Conservation (phyloP, 106 monocot genomes). For the Posidonia australis region DNA sequence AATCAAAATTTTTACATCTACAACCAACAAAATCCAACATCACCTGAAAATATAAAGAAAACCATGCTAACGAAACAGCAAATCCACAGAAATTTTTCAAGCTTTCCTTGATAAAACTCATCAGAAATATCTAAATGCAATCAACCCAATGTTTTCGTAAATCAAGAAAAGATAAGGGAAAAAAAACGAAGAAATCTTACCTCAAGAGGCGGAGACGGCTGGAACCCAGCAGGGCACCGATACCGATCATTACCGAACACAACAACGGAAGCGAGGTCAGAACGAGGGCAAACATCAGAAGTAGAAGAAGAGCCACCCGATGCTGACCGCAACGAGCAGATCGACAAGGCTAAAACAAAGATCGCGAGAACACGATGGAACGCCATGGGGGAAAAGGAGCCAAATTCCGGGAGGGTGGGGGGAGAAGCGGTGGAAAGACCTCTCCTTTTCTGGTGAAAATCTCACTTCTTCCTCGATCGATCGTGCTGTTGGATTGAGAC, state of each 20-base stretch:
- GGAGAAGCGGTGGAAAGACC: too few relatives aligned
- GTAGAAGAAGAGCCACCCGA: neutral
- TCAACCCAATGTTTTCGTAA: too few relatives aligned
- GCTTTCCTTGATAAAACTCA: neutral
- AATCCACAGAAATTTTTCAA: neutral
- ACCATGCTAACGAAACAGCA: neutral
- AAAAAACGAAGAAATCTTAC: neutral
- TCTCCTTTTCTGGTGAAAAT: too few relatives aligned
- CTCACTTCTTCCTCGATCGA: too few relatives aligned
- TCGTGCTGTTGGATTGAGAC: too few relatives aligned
- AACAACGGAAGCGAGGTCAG: neutral
- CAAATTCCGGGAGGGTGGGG: too few relatives aligned
- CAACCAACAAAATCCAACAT: neutral
- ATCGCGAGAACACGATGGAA: too few relatives aligned
- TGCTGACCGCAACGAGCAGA: neutral
- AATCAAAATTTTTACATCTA: too few relatives aligned
- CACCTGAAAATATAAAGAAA: neutral
- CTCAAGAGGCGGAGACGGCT: neutral
- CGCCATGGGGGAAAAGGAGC: too few relatives aligned
- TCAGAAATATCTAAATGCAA: neutral
- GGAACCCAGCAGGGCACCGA: neutral
- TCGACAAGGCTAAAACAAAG: neutral
- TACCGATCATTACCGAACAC: neutral
- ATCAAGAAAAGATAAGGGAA: neutral
- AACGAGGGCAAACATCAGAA: neutral